These are phyloP conservation scores for Aristolochia contorta DNA, from an alignment of 164 flowering plant species.

Conservation along the genomic window DNA sequence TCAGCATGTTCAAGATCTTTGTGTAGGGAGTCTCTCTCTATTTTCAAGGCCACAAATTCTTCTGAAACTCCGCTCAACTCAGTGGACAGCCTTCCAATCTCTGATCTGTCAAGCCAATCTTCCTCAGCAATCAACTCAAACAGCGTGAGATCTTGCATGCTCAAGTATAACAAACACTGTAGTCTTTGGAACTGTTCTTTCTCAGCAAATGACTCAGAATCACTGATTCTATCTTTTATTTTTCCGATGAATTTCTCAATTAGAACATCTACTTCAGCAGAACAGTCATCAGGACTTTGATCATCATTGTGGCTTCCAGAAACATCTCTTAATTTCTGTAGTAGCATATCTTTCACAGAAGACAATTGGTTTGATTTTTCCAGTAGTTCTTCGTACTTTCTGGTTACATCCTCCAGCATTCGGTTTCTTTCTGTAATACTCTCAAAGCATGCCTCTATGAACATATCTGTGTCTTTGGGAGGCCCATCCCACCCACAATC, in stretches of 20 bases:
- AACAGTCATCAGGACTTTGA: constrained; percentile 18
- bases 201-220: constrained; percentile 25
- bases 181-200: constrained; percentile 39
- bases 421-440: too few relatives aligned
- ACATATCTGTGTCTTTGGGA: constrained; percentile 15
- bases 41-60: constrained; percentile 40
- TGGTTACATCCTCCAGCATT: too few relatives aligned
- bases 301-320: constrained; percentile 3
- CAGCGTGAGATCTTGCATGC: constrained; percentile 43
- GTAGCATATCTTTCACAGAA: constrained; percentile 7
- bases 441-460: too few relatives aligned
- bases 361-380: constrained; percentile 30
- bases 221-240: constrained; percentile 32
- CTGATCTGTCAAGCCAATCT: constrained; percentile 31
- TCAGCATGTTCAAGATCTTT: constrained; percentile 62
- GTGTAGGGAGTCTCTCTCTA: constrained; percentile 42
- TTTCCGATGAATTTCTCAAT: constrained; percentile 46
- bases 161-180: constrained; percentile 43
- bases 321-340: constrained; percentile 6
- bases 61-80: constrained; percentile 29
- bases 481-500: constrained; percentile 1
- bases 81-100: constrained; percentile 30
- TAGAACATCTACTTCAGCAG: constrained; percentile 23
- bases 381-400: constrained; percentile 30
- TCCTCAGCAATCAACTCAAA: constrained; percentile 48